These are phyloP conservation scores for Quercus phellos DNA, from an alignment of 331 rosid species.

Conservation along the genomic window DNA sequence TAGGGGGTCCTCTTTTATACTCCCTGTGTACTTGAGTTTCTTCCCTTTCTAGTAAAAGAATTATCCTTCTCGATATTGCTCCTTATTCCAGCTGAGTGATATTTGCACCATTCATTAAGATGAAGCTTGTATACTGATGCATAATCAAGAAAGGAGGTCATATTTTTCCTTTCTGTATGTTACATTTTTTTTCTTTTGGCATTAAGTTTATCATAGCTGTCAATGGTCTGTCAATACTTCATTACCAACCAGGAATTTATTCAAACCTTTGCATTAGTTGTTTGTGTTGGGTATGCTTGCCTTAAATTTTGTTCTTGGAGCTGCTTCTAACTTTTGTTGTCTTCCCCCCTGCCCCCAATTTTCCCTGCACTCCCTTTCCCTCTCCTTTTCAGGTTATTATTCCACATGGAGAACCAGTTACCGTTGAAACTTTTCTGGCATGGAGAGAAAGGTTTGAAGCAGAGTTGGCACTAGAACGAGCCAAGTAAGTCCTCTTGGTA, in stretches of 20 bases:
- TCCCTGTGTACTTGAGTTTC: not conserved
- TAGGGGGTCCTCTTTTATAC: not conserved
- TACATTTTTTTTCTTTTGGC: not conserved
- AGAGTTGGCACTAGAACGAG: slow-evolving; percentile 93
- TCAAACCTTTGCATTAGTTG: not conserved
- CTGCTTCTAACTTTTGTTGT: slow-evolving; percentile 24
- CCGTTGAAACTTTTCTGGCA: slow-evolving; percentile 80
- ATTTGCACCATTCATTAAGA: not conserved
- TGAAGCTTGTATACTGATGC: not conserved
- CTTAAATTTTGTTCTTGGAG: slow-evolving; percentile 10
- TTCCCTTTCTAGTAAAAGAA: not conserved
- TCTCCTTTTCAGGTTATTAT: slow-evolving; percentile 53
- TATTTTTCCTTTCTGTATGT: not conserved
- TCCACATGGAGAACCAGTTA: slow-evolving; percentile 98
- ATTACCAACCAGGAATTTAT: not conserved
- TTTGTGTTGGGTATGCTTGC: slow-evolving; percentile 13
- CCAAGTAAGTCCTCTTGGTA: slow-evolving; percentile 71
- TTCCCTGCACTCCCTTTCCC: slow-evolving; percentile 6
- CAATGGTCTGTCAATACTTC: not conserved
- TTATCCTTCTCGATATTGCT: not conserved
- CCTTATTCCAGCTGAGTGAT: not conserved
- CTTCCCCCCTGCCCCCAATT: not conserved
- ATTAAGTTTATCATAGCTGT: not conserved
- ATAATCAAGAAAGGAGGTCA: not conserved
- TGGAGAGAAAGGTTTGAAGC: slow-evolving; percentile 99